phyloP scores from a whole-genome alignment of 176 grass and related monocot genomes.

The Elaeis guineensis region DNA sequence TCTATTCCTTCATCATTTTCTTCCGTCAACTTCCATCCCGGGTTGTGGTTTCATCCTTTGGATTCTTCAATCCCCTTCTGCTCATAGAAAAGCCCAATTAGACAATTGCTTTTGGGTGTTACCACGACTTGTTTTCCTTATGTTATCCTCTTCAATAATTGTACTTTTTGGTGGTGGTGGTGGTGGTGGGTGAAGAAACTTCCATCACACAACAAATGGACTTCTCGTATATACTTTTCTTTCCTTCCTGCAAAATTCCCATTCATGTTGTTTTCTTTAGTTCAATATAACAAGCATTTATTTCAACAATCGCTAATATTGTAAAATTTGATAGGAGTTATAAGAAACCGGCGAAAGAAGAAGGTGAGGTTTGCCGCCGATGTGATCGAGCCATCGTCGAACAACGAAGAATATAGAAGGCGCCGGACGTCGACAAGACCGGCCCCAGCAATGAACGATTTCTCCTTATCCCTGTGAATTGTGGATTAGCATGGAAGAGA shows the following conservation, averaged over 20 bases:
- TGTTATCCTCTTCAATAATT: too few relatives aligned
- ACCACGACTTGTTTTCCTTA: too few relatives aligned
- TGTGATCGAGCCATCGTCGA: conserved; percentile 49
- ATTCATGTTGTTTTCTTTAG: too few relatives aligned
- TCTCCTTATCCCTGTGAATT: too few relatives aligned
- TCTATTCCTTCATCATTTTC: too few relatives aligned
- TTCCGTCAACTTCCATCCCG: too few relatives aligned
- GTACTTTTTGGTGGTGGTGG: background rate
- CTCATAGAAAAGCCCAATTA: too few relatives aligned
- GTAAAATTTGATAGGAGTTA: background rate
- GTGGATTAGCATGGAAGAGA: too few relatives aligned
- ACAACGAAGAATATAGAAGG: conserved; percentile 42
- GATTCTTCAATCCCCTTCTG: too few relatives aligned
- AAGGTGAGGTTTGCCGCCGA: conserved; percentile 71
- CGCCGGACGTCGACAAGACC: background rate
- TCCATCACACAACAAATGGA: conserved; percentile 7
- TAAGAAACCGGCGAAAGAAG: conserved; percentile 22
- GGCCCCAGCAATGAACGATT: too few relatives aligned
- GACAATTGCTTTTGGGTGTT: too few relatives aligned
- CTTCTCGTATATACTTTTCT: conserved; percentile 20
- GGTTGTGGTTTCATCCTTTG: too few relatives aligned
- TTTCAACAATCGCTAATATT: background rate
- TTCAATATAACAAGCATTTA: background rate
- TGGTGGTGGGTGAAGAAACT: background rate
- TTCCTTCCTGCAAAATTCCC: background rate